A percentile compares a stretch with the other conserved stretches of the same genome.
Conservation (phyloP, 768 basidiomycete species). For the Punctularia strigosozonata region DNA sequence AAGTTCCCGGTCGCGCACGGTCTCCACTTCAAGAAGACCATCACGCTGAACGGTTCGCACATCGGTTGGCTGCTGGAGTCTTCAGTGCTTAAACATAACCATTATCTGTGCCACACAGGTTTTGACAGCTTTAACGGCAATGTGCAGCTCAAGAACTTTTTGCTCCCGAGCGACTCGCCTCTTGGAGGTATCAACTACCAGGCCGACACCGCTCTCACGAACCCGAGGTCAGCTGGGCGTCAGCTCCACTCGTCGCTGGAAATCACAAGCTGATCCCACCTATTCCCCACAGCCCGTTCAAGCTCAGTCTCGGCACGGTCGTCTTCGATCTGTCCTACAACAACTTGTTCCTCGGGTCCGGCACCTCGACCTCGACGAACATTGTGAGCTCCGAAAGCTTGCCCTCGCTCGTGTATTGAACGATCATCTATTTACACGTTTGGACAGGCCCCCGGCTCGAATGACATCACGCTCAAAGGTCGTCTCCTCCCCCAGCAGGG, state of each 20-base stretch:
- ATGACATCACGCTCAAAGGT: conserved; percentile 48
- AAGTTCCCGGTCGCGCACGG: conserved; percentile 60
- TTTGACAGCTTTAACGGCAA: conserved; percentile 50
- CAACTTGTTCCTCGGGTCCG: conserved; percentile 42
- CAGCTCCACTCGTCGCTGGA: not conserved
- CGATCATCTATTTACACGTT: conserved; percentile 2
- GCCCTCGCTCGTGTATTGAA: not conserved
- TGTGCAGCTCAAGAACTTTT: conserved; percentile 43
- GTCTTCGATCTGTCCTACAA: conserved; percentile 51
- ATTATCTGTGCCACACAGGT: conserved; percentile 20
- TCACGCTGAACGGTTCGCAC: conserved; percentile 42
- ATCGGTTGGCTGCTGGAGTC: not conserved
- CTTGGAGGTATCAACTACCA: conserved; percentile 57
- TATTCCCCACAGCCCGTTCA: conserved; percentile 46
- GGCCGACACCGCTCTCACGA: conserved; percentile 41
- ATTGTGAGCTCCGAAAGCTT: no score
- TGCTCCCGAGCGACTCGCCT: conserved; percentile 56
- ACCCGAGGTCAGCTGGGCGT: conserved; percentile 34
- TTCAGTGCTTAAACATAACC: conserved; percentile 1
- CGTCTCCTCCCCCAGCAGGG: conserved; percentile 40
- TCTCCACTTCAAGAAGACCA: conserved; percentile 48
- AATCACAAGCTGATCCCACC: conserved; percentile 1
- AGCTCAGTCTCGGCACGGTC: conserved; percentile 57
- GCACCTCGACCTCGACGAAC: no score
- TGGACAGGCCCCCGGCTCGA: conserved; percentile 42